Evolutionary conservation across 1,284 basidiomycete genomes (phyloP), one percentile per base, ranked within the genome.

Genomic region (Apiotrichum mycotoxinovorans): DNA sequence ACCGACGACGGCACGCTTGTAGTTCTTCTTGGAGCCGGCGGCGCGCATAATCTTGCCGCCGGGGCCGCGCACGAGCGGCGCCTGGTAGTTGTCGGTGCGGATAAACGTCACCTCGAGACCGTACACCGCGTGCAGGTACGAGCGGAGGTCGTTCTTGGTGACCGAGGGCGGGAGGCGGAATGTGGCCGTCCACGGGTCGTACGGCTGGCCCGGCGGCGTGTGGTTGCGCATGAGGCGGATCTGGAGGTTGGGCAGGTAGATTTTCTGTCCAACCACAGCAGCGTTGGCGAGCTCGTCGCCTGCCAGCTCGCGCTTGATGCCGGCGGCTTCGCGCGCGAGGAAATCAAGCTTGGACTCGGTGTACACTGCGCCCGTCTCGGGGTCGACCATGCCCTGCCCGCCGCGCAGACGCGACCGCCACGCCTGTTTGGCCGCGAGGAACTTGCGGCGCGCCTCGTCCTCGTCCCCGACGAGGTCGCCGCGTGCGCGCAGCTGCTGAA

Each of bases 111-210:
- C 87, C 67, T 86, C 80, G 41, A 96, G 86, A 62, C 89, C 89
- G 71, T 97, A 97, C 43, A 88, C 84, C 27, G 90, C 82, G 37
- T 79, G 78, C 30, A 97, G 84, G 75, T 96, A 95, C 3, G 88
- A 88, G 46, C 91, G 86, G 34, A 97, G 80, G 76, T 93, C 91
- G 61, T 87, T 90, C 79, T 97, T 97, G 56, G 91, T 95, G 78
- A 95, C 82, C 52, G 84, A 85, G 57, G 85, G 86, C 1, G 81
- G 80, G 42, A 96, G 83, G 56, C 91, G 88, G 81, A 97, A 96
- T 1, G 94, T 97, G 9, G 93, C 93, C 74, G 92, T 88, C 79
- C 87, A 93, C 1, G 92, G 89, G 66, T 97, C 95, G 81, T 97
- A 97, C 5, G 89, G 80, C 67, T 89, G 78, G 0, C 88, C 89